Conservation (phyloP, 2,329 filamentous ascomycete genomes). For the Pseudogymnoascus sp. region DNA sequence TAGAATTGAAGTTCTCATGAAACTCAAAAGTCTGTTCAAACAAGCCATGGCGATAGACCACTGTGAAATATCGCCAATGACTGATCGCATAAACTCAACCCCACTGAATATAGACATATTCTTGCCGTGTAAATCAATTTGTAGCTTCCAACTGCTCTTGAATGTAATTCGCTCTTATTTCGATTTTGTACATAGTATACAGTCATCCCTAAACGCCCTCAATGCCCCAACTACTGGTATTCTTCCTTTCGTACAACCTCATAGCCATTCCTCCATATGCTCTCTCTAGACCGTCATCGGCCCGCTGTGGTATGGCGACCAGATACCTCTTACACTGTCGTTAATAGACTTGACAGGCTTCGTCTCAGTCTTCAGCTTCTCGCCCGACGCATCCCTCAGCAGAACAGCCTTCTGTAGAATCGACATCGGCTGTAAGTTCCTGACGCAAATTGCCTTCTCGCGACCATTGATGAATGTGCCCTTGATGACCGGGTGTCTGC, state of each 20-base stretch:
- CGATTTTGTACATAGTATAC: conserved; percentile 8
- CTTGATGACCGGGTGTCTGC: conserved; percentile 79
- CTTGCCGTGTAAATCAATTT: not conserved
- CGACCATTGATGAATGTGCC: conserved; percentile 90
- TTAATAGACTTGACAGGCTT: conserved; percentile 59
- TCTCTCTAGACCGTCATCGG: conserved; percentile 23
- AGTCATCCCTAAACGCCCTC: conserved; percentile 18
- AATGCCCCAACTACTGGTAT: conserved; percentile 14
- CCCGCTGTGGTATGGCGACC: conserved; percentile 61
- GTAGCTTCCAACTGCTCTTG: not conserved
- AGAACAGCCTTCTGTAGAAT: conserved; percentile 72
- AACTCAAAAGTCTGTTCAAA: conserved; percentile 3
- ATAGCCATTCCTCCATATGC: not conserved
- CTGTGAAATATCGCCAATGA: not conserved
- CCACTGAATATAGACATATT: not conserved
- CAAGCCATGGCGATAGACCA: not conserved
- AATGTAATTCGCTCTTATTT: conserved; percentile 1
- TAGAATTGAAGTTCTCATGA: conserved; percentile 12
- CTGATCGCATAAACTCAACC: not conserved
- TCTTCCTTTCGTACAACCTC: conserved; percentile 35
- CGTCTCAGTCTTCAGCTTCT: conserved; percentile 57
- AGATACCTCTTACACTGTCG: conserved; percentile 60
- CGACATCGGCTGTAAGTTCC: conserved; percentile 73
- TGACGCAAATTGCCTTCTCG: conserved; percentile 78
- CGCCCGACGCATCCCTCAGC: conserved; percentile 65